Evolutionary conservation across 1,284 basidiomycete genomes (phyloP).

Genomic region (Phellinidium pouzarii): DNA sequence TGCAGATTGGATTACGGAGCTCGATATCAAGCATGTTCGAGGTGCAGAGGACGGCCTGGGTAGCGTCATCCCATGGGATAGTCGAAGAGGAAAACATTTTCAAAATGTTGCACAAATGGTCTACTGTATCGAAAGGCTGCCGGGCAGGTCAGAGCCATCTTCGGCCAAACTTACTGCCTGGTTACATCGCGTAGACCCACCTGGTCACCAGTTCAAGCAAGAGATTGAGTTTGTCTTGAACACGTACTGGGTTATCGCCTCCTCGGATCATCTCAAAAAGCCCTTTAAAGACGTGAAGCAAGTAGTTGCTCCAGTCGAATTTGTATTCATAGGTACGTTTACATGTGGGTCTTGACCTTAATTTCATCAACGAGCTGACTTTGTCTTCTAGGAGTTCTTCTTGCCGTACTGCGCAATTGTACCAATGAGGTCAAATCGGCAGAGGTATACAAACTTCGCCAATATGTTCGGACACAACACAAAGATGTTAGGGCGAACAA

Average conservation of each 20-base stretch:
- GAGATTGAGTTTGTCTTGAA: slow-evolving; percentile 43
- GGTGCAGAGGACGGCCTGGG: slow-evolving; percentile 37
- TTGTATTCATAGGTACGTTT: slow-evolving; percentile 51
- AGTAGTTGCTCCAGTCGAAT: slow-evolving; percentile 61
- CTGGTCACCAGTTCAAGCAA: slow-evolving; percentile 39
- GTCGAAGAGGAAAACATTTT: slow-evolving; percentile 59
- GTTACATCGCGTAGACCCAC: slow-evolving; percentile 41
- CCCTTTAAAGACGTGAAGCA: slow-evolving; percentile 46
- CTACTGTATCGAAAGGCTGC: slow-evolving; percentile 52
- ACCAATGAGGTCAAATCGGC: slow-evolving; percentile 38
- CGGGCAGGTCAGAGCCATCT: slow-evolving; percentile 43
- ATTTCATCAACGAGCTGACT: not conserved
- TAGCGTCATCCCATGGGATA: slow-evolving; percentile 49
- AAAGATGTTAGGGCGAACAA: slow-evolving; percentile 56
- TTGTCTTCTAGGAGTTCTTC: slow-evolving; percentile 35
- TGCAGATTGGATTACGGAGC: slow-evolving; percentile 47
- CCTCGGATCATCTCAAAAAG: slow-evolving; percentile 30
- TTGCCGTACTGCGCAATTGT: slow-evolving; percentile 31
- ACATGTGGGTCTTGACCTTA: no score
- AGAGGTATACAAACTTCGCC: slow-evolving; percentile 48
- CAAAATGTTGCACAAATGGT: slow-evolving; percentile 61
- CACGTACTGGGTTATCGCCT: slow-evolving; percentile 48
- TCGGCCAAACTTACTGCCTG: slow-evolving; percentile 51
- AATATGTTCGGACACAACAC: slow-evolving; percentile 43
- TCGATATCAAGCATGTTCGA: slow-evolving; percentile 46